These are phyloP conservation scores for Climacium dendroides DNA, from an alignment of 225 moss, liverwort and hornwort species.

Conservation along the genomic window DNA sequence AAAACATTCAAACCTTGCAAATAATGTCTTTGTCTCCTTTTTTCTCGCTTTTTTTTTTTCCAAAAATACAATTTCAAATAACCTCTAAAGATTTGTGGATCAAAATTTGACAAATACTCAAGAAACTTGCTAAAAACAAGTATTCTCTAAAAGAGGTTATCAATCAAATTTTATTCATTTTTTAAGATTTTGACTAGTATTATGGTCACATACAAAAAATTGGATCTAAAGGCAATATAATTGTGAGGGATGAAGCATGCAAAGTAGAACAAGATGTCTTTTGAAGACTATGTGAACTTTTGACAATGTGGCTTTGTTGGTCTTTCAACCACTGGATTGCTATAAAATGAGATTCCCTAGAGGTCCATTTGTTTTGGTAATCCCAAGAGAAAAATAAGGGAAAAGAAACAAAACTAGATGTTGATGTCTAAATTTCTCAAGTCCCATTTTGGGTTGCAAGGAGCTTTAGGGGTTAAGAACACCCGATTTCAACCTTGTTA, in stretches of 20 bases:
- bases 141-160: rapidly evolving
- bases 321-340: no score
- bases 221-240: rapidly evolving
- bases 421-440: neutral
- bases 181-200: neutral
- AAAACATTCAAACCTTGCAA: neutral
- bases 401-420: rapidly evolving
- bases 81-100: rapidly evolving
- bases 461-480: neutral
- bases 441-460: neutral
- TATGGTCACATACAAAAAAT: no score
- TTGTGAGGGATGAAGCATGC: no score
- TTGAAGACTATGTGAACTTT: rapidly evolving
- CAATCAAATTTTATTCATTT: neutral
- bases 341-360: no score
- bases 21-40: neutral
- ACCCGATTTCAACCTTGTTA: neutral
- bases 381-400: no score
- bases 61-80: rapidly evolving
- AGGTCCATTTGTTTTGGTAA: no score
- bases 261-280: neutral
- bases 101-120: neutral
- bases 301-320: no score
- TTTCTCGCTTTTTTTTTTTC: no score
- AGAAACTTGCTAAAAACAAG: neutral